Conservation (phyloP, 2,329 filamentous ascomycete genomes). For the Penicillium hordei region DNA sequence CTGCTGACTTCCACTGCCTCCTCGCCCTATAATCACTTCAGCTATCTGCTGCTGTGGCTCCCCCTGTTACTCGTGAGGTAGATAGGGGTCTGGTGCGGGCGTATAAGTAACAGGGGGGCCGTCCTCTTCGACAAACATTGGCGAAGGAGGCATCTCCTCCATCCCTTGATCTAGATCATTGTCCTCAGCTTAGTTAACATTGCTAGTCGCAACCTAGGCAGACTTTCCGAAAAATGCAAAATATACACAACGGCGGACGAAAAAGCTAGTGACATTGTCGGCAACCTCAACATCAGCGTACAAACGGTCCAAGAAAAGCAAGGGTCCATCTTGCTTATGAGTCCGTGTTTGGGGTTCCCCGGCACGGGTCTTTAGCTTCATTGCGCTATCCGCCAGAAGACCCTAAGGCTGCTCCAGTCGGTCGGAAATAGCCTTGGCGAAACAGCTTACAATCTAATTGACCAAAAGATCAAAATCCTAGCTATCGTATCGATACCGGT, state of each 20-base stretch:
- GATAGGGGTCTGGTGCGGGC: too few species aligned
- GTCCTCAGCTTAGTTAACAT: not conserved
- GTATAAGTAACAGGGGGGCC: too few species aligned
- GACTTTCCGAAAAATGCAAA: constrained; percentile 1
- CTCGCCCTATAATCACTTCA: too few species aligned
- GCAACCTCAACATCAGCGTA: not conserved
- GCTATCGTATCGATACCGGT: constrained; percentile 13
- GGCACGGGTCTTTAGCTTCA: not conserved
- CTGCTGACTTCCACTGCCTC: not conserved
- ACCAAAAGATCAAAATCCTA: constrained; percentile 12
- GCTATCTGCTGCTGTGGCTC: too few species aligned
- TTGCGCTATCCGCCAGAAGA: not conserved
- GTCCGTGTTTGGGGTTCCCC: not conserved
- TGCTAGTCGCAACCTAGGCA: not conserved
- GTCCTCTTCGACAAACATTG: not conserved
- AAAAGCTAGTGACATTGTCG: not conserved
- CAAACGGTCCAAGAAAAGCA: not conserved
- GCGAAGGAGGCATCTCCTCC: not conserved
- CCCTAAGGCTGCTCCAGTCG: not conserved
- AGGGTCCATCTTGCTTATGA: not conserved
- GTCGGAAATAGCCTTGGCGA: not conserved
- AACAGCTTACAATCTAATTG: constrained; percentile 8
- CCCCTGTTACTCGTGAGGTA: too few species aligned
- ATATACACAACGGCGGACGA: not conserved
- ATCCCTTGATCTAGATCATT: not conserved